A percentile compares a stretch with the other conserved stretches of the same genome.
These are phyloP conservation scores for Aspergillus transmontanensis DNA, from an alignment of 2,329 filamentous ascomycete genomes.

Conservation along the genomic window DNA sequence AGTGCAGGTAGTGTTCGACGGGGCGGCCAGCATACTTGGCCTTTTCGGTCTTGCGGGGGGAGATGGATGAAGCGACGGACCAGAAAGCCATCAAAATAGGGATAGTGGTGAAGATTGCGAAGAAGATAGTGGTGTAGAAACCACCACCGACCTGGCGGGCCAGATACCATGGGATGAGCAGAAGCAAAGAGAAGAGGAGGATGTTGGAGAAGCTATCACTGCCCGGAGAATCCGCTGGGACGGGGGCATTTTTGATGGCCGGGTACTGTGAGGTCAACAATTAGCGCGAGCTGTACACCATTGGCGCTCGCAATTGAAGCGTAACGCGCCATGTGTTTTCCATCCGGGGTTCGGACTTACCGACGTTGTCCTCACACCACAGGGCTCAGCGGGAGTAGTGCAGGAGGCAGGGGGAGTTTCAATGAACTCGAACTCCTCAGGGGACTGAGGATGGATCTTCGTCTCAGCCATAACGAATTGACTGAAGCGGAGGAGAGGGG, in stretches of 20 bases:
- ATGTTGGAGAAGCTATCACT: constrained; percentile 85
- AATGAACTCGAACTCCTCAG: constrained; percentile 56
- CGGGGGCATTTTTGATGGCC: constrained; percentile 88
- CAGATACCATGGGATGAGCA: constrained; percentile 74
- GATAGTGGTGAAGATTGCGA: constrained; percentile 74
- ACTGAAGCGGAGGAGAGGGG: constrained; percentile 23
- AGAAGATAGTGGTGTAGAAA: constrained; percentile 83
- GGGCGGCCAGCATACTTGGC: constrained; percentile 81
- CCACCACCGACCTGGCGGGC: constrained; percentile 84
- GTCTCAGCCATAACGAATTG: constrained; percentile 39
- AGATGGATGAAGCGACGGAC: constrained; percentile 75
- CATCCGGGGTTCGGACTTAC: constrained; percentile 46
- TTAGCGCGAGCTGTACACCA: not conserved
- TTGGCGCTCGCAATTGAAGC: not conserved
- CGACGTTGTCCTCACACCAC: constrained; percentile 63
- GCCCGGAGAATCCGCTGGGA: constrained; percentile 85
- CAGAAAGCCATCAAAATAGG: constrained; percentile 84
- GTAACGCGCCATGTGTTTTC: not conserved
- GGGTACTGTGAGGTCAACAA: constrained; percentile 63
- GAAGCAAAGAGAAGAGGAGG: constrained; percentile 70
- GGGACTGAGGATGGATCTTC: constrained; percentile 48
- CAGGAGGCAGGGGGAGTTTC: constrained; percentile 62
- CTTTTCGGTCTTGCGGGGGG: constrained; percentile 91
- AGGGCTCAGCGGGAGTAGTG: constrained; percentile 55
- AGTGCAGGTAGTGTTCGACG: constrained; percentile 77